These are phyloP conservation scores for Perkinsus olseni DNA, from an alignment of 169 alveolate genomes.

Conservation along the genomic window DNA sequence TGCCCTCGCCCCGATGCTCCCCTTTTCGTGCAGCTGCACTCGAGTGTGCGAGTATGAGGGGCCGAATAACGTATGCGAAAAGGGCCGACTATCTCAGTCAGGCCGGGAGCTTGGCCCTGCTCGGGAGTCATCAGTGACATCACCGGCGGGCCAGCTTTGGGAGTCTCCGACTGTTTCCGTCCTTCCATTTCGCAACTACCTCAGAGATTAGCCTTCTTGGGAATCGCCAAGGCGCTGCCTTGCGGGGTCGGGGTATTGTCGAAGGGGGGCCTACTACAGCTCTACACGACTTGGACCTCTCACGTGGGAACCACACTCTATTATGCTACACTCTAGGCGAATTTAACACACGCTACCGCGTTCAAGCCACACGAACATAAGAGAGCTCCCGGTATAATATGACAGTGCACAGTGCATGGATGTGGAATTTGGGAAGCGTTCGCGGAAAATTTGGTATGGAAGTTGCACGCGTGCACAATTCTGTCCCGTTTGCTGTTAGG, in stretches of 20 bases:
- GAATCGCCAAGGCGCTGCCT: slow-evolving; percentile 6
- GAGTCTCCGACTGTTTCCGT: slow-evolving; percentile 4
- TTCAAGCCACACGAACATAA: neutral
- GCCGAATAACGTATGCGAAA: no score
- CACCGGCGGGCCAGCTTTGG: slow-evolving; percentile 2
- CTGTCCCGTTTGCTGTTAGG: neutral
- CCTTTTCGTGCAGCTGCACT: no score
- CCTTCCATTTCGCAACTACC: slow-evolving; percentile 3
- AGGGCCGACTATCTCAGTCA: neutral
- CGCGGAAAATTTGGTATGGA: neutral
- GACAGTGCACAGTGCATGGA: neutral
- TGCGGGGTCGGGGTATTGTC: neutral
- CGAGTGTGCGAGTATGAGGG: no score
- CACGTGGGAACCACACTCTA: neutral
- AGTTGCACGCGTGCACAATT: neutral
- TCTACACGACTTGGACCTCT: neutral
- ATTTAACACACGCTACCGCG: neutral
- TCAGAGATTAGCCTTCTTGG: neutral
- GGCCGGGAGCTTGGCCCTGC: slow-evolving; percentile 4
- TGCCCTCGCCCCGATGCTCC: neutral
- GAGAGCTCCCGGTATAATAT: neutral
- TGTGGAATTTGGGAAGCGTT: neutral
- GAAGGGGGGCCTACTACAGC: slow-evolving; percentile 6
- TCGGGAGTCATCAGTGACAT: neutral
- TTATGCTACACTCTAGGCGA: neutral